A percentile compares a stretch with the other conserved stretches of the same genome.
phyloP scores from a whole-genome alignment of 306 rosid species.

The Cicer bijugum region DNA sequence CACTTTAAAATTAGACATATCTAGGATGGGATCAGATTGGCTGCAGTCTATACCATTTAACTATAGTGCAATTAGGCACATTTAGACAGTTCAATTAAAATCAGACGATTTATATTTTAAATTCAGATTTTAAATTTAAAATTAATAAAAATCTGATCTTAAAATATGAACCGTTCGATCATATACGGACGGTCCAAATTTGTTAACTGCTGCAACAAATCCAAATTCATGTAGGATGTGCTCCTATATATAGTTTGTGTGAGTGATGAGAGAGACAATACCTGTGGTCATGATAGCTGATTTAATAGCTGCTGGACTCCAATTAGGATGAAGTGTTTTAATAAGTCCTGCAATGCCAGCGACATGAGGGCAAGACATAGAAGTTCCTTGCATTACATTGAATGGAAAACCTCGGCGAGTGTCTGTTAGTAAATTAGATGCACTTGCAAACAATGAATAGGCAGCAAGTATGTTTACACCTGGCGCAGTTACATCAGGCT shows the following conservation, averaged over 20 bases:
- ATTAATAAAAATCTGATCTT: too few species aligned
- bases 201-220: too few species aligned
- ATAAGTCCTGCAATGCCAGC: conserved; percentile 48
- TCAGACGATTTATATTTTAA: too few species aligned
- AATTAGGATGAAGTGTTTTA: conserved; percentile 51
- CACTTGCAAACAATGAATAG: conserved; percentile 44
- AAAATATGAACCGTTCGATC: too few species aligned
- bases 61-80: too few species aligned
- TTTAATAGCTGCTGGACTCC: conserved; percentile 53
- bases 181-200: too few species aligned
- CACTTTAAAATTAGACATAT: too few species aligned
- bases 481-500: conserved; percentile 60
- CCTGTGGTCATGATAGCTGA: conserved; percentile 78
- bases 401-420: conserved; percentile 50
- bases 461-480: conserved; percentile 63
- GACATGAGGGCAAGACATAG: conserved; percentile 57
- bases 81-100: too few species aligned
- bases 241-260: too few species aligned
- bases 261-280: conserved; percentile 7
- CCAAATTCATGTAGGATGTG: neutral
- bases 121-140: too few species aligned
- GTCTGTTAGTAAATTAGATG: conserved; percentile 44
- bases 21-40: too few species aligned
- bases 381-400: conserved; percentile 58
- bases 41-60: too few species aligned